These are phyloP conservation scores for Zizania latifolia DNA, from an alignment of 176 grass and related monocot genomes.

Conservation along the genomic window DNA sequence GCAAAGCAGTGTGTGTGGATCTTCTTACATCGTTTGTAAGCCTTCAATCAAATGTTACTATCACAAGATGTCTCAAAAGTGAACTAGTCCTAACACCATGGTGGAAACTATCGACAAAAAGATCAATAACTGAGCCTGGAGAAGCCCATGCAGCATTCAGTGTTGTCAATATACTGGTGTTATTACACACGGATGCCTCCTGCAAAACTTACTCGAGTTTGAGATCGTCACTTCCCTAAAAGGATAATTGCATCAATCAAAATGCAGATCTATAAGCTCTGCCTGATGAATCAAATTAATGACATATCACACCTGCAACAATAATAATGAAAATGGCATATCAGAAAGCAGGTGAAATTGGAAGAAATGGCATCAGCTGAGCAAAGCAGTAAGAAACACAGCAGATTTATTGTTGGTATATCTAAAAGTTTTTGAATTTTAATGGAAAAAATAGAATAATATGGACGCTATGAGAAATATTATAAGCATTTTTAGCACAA, in stretches of 20 bases:
- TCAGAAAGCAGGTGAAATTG: no score
- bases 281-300: background rate
- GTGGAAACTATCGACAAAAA: constrained; percentile 71
- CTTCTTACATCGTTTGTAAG: constrained; percentile 45
- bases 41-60: constrained; percentile 58
- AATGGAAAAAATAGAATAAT: background rate
- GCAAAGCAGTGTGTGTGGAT: constrained; percentile 65
- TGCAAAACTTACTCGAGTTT: constrained; percentile 56
- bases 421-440: background rate
- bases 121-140: constrained; percentile 58
- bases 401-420: background rate
- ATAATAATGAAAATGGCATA: no score
- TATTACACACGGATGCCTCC: constrained; percentile 49
- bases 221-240: constrained; percentile 52
- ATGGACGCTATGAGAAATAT: no score
- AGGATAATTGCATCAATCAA: background rate
- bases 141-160: constrained; percentile 67
- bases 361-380: background rate
- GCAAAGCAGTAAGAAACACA: background rate
- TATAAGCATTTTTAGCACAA: no score
- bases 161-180: constrained; percentile 62
- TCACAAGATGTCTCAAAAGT: constrained; percentile 66
- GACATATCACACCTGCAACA: background rate
- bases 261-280: background rate
- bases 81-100: constrained; percentile 36